Base-by-base conservation (phyloP, 2,329 filamentous ascomycete species). In the Aspergillus quadrilineatus region DNA sequence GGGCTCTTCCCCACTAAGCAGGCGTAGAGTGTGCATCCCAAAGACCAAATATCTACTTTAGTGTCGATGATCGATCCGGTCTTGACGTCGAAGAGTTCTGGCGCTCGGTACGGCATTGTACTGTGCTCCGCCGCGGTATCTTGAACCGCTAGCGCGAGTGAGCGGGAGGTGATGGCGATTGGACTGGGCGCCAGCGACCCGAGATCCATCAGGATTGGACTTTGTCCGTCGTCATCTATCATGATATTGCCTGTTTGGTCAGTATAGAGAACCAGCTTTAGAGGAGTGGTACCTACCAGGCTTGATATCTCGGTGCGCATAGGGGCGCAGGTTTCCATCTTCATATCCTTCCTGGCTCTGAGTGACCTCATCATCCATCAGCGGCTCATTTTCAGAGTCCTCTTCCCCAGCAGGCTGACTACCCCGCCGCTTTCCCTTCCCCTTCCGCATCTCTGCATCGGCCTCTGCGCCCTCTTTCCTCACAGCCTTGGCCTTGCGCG, bases 91-190 rank as follows among this genome's bases (percentile, higher is more conserved):
- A 99, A 99, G 59, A 99, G 86, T 76, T 99, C 94, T 0, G 94
- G 94, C 1, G 94, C 94, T 58, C 94, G 91, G 77, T 99, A 99
- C 0, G 94, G 92, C 93, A 99, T 97, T 41, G 94, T 99, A 63
- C 88, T 93, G 80, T 97, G 93, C 74, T 99, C 94, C 53, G 93
- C 94, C 22, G 94, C 94, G 41, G 86, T 89, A 74, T 99, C 94
- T 77, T 97, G 94, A 36, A 96, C 89, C 52, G 92, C 90, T 47
- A 99, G 85, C 44, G 94, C 94, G 53, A 95, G 82, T 2, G 91
- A 95, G 59, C 93, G 88, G 15, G 90, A 94, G 4, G 93, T 96
- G 65, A 97, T 93, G 28, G 90, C 85, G 56, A 91, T 90, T 1
- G 94, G 94, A 1, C 90, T 92, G 15, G 89, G 89, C 41, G 91